Evolutionary conservation across 75 land plant genomes (phyloP).

Genomic region (Cunninghamia lanceolata): DNA sequence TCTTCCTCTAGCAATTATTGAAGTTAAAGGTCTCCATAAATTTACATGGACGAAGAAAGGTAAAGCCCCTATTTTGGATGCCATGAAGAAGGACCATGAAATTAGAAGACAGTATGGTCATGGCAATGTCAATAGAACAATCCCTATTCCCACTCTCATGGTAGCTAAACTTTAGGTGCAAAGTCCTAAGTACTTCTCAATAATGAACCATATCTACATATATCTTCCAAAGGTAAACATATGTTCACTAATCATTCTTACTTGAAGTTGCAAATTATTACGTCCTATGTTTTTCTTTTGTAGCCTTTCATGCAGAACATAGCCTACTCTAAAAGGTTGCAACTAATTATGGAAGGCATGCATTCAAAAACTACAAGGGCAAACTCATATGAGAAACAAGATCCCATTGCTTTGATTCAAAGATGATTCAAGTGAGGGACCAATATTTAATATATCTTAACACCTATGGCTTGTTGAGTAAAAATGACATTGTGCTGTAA

Average conservation of each 20-base stretch:
- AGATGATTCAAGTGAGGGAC: not conserved
- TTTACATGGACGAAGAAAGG: slow-evolving; percentile 64
- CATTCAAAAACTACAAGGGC: not conserved
- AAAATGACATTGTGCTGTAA: not conserved
- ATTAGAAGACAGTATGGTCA: slow-evolving; percentile 44
- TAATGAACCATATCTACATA: slow-evolving; percentile 75
- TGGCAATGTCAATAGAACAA: slow-evolving; percentile 31
- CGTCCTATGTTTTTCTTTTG: not conserved
- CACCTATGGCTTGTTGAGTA: not conserved
- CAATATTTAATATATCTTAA: not conserved
- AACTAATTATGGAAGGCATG: not conserved
- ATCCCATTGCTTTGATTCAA: not conserved
- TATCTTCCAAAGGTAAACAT: slow-evolving; percentile 71
- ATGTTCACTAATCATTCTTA: not conserved
- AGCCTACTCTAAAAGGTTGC: not conserved
- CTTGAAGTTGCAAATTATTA: not conserved
- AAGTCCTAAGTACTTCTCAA: slow-evolving; percentile 68
- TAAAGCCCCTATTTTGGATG: slow-evolving; percentile 51
- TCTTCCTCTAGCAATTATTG: slow-evolving; percentile 46
- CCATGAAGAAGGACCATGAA: slow-evolving; percentile 45
- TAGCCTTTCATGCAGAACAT: not conserved
- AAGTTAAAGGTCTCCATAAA: slow-evolving; percentile 72
- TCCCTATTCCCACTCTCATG: slow-evolving; percentile 31
- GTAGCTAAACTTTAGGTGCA: slow-evolving; percentile 54
- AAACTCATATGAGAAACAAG: not conserved